Percentiles rank a stretch among this genome's conserved stretches.
phyloP scores from a whole-genome alignment of 768 basidiomycete species.

The Suillus brevipes region DNA sequence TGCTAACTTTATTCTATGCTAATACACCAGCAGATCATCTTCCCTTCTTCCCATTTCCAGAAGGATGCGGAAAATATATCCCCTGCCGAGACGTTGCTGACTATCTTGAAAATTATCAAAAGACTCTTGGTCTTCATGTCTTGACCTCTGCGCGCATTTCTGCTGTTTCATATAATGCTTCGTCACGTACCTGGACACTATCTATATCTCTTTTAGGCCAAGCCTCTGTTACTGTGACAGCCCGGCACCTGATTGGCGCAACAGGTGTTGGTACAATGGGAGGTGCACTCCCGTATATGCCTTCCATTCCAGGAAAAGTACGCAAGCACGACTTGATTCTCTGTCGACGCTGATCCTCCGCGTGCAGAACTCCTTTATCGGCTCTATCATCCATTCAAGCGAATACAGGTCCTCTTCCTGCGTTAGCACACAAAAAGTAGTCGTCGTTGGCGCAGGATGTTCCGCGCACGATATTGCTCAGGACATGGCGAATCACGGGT shows the following conservation, averaged over 20 bases:
- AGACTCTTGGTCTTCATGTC: slow-evolving; percentile 8
- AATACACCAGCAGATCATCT: slow-evolving; percentile 5
- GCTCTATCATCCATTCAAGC: slow-evolving; percentile 6
- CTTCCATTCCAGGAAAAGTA: slow-evolving; percentile 5
- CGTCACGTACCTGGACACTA: slow-evolving; percentile 4
- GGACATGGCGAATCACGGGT: slow-evolving; percentile 10
- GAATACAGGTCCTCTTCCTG: neutral
- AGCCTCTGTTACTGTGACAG: neutral
- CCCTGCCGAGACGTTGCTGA: slow-evolving; percentile 10
- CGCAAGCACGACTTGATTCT: neutral
- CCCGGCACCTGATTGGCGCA: slow-evolving; percentile 8
- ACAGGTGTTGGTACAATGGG: slow-evolving; percentile 7
- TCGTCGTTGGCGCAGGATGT: slow-evolving; percentile 15
- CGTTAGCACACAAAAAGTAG: neutral
- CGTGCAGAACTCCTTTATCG: slow-evolving; percentile 5
- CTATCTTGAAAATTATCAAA: slow-evolving; percentile 14
- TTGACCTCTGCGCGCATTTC: slow-evolving; percentile 6
- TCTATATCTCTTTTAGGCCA: neutral
- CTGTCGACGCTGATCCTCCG: neutral
- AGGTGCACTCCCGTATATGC: slow-evolving; percentile 1
- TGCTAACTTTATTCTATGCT: neutral
- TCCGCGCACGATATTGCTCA: slow-evolving; percentile 17
- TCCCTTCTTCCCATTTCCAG: slow-evolving; percentile 9
- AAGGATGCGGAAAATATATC: slow-evolving; percentile 4
- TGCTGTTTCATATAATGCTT: neutral